Evolutionary conservation across 1,139 yeast genomes (phyloP), one percentile per base, ranked within the genome.

Genomic region (Kurtzmaniella natalensis): DNA sequence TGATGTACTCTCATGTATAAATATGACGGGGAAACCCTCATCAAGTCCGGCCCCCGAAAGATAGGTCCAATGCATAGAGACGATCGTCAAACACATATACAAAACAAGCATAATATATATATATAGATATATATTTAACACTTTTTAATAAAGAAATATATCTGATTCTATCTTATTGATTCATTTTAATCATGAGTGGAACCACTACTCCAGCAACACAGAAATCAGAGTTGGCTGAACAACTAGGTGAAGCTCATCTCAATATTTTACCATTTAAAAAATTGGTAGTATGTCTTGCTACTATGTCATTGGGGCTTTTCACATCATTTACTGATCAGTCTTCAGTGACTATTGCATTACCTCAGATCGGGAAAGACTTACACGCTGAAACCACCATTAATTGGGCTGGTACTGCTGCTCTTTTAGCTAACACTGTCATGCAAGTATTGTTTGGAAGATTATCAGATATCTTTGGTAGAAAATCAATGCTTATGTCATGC

Each of bases 321-420:
- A 57, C 58, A 3, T 57, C 64, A 2, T 64, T 61, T 43, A 50
- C 59, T 14, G 70, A 64, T 46, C 70, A 64, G 39, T 64, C 70
- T 1, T 61, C 72, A 17, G 55, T 70, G 2, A 58, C 74, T 1
- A 60, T 71, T 7, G 72, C 70, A 0, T 53, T 67, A 9, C 64
- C 76, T 2, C 47, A 55, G 4, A 68, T 70, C 17, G 67, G 64
- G 0, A 41, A 55, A 17, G 70, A 64, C 24, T 49, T 70, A 26
- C 37, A 53, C 25, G 61, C 71, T 1, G 53, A 61, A 28, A 48
- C 54, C 11, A 57, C 72, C 2, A 65, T 68, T 26, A 61, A 61
- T 40, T 71, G 77, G 77, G 69, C 70, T 1, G 72, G 72, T 18
- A 64, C 74, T 0, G 58, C 75, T 2, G 61, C 70, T 6, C 50